Evolutionary conservation across 805 yeast genomes (phyloP), one percentile per base, ranked within the genome.

Genomic region (Naumovozyma baii): DNA sequence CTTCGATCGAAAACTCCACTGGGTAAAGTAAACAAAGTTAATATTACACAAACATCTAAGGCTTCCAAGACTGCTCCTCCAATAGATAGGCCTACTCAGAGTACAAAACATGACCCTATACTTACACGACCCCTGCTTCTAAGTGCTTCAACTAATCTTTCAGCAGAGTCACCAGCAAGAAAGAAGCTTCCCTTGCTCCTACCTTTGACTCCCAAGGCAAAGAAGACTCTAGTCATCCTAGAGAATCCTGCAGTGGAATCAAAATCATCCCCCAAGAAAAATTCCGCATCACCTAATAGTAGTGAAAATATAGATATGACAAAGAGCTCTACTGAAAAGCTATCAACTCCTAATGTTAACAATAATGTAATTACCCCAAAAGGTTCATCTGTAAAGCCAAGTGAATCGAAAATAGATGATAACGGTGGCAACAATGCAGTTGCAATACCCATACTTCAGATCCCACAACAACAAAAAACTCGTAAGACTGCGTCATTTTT

Each of bases 1-100:
- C 45, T 44, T 9, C 39, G 45, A 34, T 44, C 48, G 10, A 42
- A 42, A 31, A 39, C 39, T 14, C 36, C 38, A 14, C 18, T 32
- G 3, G 46, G 46, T n/a, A 38, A 41, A 34, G 30, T 22, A 14
- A 29, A 20, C 16, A 25, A 18, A 5, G 22, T 20, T 14, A 22
- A 15, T 9, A 4, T 12, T 9, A 2, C 18, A 34, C 18, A 15
- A 29, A 15, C 37, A 12, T 31, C 14, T 14, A 18, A 26, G 9
- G 10, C 12, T 13, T n/a, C 18, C 7, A 29, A 29, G 5, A 29
- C 5, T 29, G 31, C 31, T 14, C 13, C 9, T 29, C 13, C 31
- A 8, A 9, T 14, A 12, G 31, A n/a, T 8, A 29, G 15, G 13
- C 14, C 7, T 5, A 13, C 7, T 8, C 7, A 29, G 13, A 29